phyloP scores from a whole-genome alignment of 768 basidiomycete genomes.

The Collybiopsis confluens region DNA sequence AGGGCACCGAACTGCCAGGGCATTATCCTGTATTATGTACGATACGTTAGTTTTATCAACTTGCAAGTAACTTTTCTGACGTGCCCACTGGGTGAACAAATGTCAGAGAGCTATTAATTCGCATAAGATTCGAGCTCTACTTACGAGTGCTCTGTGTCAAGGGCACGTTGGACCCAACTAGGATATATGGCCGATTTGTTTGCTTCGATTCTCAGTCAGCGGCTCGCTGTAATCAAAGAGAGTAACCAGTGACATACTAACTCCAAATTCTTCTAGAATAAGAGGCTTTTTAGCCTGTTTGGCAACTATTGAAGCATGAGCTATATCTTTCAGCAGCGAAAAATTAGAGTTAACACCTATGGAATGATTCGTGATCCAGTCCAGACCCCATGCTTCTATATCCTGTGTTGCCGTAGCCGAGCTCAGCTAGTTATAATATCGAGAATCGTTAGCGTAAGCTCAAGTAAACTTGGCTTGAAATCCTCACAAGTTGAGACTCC shows the following conservation, averaged over 20 bases:
- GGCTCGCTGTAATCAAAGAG: not conserved
- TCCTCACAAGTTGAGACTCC: constrained; percentile 32
- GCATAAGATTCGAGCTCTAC: constrained; percentile 12
- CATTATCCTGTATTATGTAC: constrained; percentile 46
- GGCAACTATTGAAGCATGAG: constrained; percentile 31
- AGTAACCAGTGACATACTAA: constrained; percentile 18
- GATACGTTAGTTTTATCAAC: too few species aligned
- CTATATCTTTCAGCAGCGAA: not conserved
- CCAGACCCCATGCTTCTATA: constrained; percentile 45
- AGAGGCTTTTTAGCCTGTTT: constrained; percentile 54
- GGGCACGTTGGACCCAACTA: constrained; percentile 42
- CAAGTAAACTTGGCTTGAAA: not conserved
- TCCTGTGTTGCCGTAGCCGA: constrained; percentile 44
- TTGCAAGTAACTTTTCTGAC: too few species aligned
- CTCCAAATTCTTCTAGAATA: constrained; percentile 63
- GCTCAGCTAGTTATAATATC: constrained; percentile 18
- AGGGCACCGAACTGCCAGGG: constrained; percentile 56
- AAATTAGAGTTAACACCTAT: constrained; percentile 24
- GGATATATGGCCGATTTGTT: constrained; percentile 51
- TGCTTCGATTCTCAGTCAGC: constrained; percentile 20
- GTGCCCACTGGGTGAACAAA: not conserved
- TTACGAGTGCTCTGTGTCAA: constrained; percentile 48
- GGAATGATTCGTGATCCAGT: constrained; percentile 58
- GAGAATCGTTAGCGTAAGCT: not conserved
- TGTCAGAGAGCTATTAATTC: not conserved